Evolutionary conservation across 2,329 filamentous ascomycete species (phyloP).

Genomic region (Graphiopsis chlorocephala): DNA sequence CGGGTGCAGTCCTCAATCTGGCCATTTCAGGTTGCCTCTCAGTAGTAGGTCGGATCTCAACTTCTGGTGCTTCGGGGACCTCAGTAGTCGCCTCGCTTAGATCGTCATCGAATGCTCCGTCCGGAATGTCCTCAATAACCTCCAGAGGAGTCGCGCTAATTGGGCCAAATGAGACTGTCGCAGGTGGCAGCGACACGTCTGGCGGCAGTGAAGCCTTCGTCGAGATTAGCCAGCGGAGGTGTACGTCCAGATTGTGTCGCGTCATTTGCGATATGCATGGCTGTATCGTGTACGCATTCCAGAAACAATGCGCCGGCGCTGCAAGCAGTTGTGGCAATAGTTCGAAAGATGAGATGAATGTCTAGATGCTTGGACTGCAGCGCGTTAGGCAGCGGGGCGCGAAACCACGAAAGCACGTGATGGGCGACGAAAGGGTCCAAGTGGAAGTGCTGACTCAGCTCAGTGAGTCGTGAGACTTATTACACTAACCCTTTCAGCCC

Average conservation of each 20-base stretch:
- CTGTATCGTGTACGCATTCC: conserved; percentile 9
- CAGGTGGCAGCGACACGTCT: conserved; percentile 13
- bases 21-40: conserved; percentile 39
- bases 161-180: conserved; percentile 14
- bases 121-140: conserved; percentile 15
- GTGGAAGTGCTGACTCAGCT: no score
- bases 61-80: neutral
- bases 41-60: neutral
- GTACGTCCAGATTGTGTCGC: conserved; percentile 47
- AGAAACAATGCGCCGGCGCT: neutral
- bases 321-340: neutral
- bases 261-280: conserved; percentile 41
- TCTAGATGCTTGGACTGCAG: neutral
- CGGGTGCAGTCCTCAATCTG: conserved; percentile 42
- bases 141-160: neutral
- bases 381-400: conserved; percentile 5
- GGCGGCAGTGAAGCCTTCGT: conserved; percentile 38
- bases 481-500: neutral
- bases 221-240: conserved; percentile 48
- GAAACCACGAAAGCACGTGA: conserved; percentile 4
- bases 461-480: no score
- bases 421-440: neutral
- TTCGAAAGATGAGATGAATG: conserved; percentile 3
- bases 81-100: conserved; percentile 9
- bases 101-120: conserved; percentile 15